Conservation (phyloP, 176 grass and related monocot genomes). For the Alloteropsis semialata region DNA sequence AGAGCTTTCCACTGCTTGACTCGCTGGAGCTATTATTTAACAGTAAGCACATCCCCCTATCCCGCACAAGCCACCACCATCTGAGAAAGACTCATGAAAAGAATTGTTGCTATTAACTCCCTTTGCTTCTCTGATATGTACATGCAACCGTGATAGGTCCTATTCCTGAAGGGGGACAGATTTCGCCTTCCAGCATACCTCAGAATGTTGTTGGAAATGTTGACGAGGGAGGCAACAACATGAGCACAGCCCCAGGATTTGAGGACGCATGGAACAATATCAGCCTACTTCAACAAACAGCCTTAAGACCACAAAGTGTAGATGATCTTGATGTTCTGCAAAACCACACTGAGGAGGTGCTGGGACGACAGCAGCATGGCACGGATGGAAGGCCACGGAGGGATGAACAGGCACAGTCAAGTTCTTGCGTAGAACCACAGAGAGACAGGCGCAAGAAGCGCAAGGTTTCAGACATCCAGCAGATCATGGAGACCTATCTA, state of each 20-base stretch:
- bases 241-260: conserved; percentile 3
- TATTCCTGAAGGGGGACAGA: conserved; percentile 38
- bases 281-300: background rate
- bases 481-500: conserved; percentile 42
- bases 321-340: conserved; percentile 25
- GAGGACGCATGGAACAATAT: conserved; percentile 35
- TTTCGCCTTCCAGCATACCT: background rate
- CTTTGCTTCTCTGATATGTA: conserved; percentile 13
- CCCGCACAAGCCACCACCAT: background rate
- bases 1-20: conserved; percentile 42
- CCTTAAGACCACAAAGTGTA: conserved; percentile 24
- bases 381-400: background rate
- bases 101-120: background rate
- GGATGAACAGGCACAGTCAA: conserved; percentile 41
- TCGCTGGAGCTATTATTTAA: conserved; percentile 41
- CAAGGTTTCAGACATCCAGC: conserved; percentile 36
- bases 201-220: conserved; percentile 19
- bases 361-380: conserved; percentile 15
- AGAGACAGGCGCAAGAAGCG: conserved; percentile 42
- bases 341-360: conserved; percentile 37
- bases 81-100: background rate
- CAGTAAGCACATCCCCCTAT: conserved; percentile 2
- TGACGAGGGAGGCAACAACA: conserved; percentile 23
- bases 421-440: conserved; percentile 42
- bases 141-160: conserved; percentile 22